A percentile compares a stretch with the other conserved stretches of the same genome.
Conservation (phyloP, 805 yeast species). For the Saccharomycopsis sp. region DNA sequence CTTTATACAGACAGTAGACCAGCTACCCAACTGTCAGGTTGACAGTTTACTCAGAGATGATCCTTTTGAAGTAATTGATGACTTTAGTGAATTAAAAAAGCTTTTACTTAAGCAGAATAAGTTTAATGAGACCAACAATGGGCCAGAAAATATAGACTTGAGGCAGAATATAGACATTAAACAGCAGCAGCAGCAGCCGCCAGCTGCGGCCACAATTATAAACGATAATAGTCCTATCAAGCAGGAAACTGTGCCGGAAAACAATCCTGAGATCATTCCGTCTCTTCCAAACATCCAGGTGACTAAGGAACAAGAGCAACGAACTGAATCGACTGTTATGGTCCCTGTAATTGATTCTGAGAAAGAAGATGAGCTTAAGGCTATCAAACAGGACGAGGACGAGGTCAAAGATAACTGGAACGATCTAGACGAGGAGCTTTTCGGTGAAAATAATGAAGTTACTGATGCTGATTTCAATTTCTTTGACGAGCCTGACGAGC, state of each 20-base stretch:
- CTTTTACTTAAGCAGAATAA: conserved; percentile 13
- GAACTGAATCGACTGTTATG: not conserved
- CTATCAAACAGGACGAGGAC: not conserved
- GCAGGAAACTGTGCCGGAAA: not conserved
- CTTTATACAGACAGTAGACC: conserved; percentile 42
- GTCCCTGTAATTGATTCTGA: not conserved
- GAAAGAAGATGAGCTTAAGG: not conserved
- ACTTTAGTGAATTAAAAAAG: conserved; percentile 25
- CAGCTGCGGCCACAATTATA: not conserved
- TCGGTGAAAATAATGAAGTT: conserved; percentile 28
- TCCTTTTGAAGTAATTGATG: conserved; percentile 28
- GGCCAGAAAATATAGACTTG: conserved; percentile 20
- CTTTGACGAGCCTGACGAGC: conserved; percentile 19
- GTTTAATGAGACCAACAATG: not conserved
- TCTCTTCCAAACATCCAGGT: not conserved
- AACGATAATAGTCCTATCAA: conserved; percentile 1
- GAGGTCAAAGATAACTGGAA: conserved; percentile 24
- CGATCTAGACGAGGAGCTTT: conserved; percentile 29
- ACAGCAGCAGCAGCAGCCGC: conserved; percentile 9
- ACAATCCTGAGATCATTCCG: not conserved
- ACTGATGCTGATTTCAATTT: conserved; percentile 27
- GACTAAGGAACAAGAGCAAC: not conserved
- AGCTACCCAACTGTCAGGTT: not conserved
- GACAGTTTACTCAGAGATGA: conserved; percentile 16
- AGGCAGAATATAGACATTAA: conserved; percentile 26